Evolutionary conservation across 306 rosid genomes (phyloP).

Genomic region (Cicer bijugum): DNA sequence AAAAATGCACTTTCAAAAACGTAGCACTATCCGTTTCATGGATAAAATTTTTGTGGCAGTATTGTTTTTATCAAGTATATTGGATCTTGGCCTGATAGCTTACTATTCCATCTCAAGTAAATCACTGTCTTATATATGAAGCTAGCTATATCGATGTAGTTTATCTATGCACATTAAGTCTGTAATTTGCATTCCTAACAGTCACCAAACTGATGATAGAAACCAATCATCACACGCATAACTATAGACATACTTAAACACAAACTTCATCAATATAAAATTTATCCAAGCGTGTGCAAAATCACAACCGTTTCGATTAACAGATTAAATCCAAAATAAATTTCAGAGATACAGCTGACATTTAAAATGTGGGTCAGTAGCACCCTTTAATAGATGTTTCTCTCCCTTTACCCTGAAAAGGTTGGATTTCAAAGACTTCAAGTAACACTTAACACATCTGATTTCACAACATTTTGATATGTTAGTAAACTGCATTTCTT

Average conservation of each 20-base stretch:
- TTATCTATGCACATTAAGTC: not conserved
- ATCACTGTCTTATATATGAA: not conserved
- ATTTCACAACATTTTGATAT: slow-evolving; percentile 23
- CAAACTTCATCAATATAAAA: not conserved
- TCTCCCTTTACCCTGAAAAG: slow-evolving; percentile 23
- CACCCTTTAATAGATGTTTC: slow-evolving; percentile 23
- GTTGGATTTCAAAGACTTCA: slow-evolving; percentile 11
- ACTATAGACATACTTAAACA: not conserved
- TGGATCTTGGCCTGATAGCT: not conserved
- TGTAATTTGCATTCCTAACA: not conserved
- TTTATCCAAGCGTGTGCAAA: no score
- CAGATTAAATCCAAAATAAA: not conserved
- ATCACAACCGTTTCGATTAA: not conserved
- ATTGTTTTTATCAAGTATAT: not conserved
- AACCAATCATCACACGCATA: not conserved
- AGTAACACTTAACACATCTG: slow-evolving; percentile 14
- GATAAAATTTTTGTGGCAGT: not conserved
- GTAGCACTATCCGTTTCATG: not conserved
- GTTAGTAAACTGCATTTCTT: not conserved
- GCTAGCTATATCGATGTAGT: not conserved
- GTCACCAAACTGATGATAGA: not conserved
- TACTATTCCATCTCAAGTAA: not conserved
- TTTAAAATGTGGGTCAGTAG: slow-evolving; percentile 28
- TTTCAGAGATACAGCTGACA: slow-evolving; percentile 27
- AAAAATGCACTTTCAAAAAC: no score